phyloP scores from a whole-genome alignment of 2,329 filamentous ascomycete genomes.

The Calycina marina region DNA sequence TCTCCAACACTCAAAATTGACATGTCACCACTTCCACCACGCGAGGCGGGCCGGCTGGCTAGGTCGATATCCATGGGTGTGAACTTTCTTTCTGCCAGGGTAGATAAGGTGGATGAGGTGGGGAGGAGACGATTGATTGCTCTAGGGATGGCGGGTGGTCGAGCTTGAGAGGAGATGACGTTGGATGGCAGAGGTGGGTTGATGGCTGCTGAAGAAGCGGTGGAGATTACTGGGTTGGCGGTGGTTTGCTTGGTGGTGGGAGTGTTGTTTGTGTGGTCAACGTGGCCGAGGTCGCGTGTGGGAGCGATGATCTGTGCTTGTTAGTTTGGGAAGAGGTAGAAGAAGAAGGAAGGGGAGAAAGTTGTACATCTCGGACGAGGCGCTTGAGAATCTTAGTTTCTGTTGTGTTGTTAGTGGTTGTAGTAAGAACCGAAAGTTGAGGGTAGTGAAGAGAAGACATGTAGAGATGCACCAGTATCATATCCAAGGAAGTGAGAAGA shows the following conservation, averaged over 20 bases:
- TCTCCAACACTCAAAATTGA: too few relatives aligned
- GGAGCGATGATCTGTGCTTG: constrained; percentile 51
- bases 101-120: neutral
- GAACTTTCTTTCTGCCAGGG: constrained; percentile 5
- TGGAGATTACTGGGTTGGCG: neutral
- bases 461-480: too few relatives aligned
- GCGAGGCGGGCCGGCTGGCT: neutral
- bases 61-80: constrained; percentile 7
- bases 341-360: neutral
- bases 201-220: neutral
- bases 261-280: constrained; percentile 35
- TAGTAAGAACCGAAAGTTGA: neutral
- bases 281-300: constrained; percentile 62
- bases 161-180: neutral
- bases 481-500: neutral
- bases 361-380: constrained; percentile 53
- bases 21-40: too few relatives aligned
- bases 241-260: constrained; percentile 2
- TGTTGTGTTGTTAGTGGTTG: constrained; percentile 4
- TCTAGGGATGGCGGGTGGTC: constrained; percentile 1
- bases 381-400: constrained; percentile 88
- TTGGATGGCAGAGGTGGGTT: neutral
- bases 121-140: constrained; percentile 5
- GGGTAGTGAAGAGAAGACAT: neutral
- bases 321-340: neutral